Base-by-base conservation (phyloP, 73 alveolate species). In the Stentor roeselii region DNA sequence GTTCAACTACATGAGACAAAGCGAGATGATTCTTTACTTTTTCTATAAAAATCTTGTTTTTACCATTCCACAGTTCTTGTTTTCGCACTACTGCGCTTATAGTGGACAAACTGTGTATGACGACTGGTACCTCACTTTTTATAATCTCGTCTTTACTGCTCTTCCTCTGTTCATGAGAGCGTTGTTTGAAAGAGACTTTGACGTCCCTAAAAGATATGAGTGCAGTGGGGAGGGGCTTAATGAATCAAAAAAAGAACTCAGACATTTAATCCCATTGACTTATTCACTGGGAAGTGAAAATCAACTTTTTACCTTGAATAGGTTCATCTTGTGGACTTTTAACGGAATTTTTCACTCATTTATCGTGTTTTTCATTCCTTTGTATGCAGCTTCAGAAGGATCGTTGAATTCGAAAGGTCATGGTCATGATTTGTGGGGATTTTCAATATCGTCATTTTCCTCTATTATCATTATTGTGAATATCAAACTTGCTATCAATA, bases 141-240 rank as follows among this genome's bases (percentile, higher is more conserved):
- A 97, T 86, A 97, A 97, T 88, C 86, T 97, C 91, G 88, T 97
- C 31, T 97, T 96, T 88, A 97, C 99, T 11, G 98, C 99, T 34
- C 76, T 93, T 1, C 99, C 99, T 11, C 85, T 97, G 42, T 76
- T 93, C n/a, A 93, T 93, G 4, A 91, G 95, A 75, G 96, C 99
- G 4, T 84, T 96, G 4, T 93, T 94, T 83, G 99, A 97, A 82
- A 84, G 87, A 78, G 99, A 97, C 86, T 39, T 88, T 14, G 60
- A 60, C 50, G 75, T 84, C 50, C 83, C 90, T 59, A 76, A 74
- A 80, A n/a, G 75, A 42, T 3, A 6, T 50, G 82, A 86, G 76
- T 59, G 11, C 39, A 74, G 58, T 80, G 85, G n/a, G 6, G 67
- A 50, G 6, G 21, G 30, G 21, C 30, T 21, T 50, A 11, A 11